These are phyloP conservation scores for Discostella stelligeroides DNA, from an alignment of 108 stramenopile species.

Conservation along the genomic window DNA sequence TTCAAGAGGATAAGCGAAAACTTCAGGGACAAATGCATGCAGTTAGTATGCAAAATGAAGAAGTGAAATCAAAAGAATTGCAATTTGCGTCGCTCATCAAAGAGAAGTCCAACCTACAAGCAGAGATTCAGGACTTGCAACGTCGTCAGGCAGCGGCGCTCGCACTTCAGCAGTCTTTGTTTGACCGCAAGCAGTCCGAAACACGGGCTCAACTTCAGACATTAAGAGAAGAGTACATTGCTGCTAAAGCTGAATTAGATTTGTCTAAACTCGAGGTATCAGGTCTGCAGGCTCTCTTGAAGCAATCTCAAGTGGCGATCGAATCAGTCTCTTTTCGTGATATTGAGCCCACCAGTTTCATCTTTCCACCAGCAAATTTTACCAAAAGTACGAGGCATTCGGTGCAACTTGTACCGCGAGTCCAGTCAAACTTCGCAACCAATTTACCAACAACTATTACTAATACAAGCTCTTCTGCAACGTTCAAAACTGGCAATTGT, in stretches of 20 bases:
- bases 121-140: slow-evolving; percentile 15
- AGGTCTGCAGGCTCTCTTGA: slow-evolving; percentile 33
- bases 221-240: slow-evolving; percentile 11
- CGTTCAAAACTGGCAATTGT: background rate
- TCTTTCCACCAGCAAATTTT: background rate
- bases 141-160: slow-evolving; percentile 5
- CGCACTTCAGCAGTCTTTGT: slow-evolving; percentile 10
- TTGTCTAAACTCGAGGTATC: slow-evolving; percentile 28
- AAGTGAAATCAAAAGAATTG: slow-evolving; percentile 27
- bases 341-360: slow-evolving; percentile 4
- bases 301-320: slow-evolving; percentile 40
- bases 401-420: slow-evolving; percentile 1
- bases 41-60: slow-evolving; percentile 14
- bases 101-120: slow-evolving; percentile 17
- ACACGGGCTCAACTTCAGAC: slow-evolving; percentile 10
- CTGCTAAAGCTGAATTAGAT: slow-evolving; percentile 15
- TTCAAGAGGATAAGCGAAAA: slow-evolving; percentile 25
- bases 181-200: background rate
- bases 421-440: background rate
- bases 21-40: slow-evolving; percentile 23
- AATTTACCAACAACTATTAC: background rate
- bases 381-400: background rate
- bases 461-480: background rate
- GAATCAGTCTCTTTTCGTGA: slow-evolving; percentile 39
- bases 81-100: slow-evolving; percentile 10